Conservation (phyloP, 1,284 basidiomycete genomes). For the Pholiota adiposa region DNA sequence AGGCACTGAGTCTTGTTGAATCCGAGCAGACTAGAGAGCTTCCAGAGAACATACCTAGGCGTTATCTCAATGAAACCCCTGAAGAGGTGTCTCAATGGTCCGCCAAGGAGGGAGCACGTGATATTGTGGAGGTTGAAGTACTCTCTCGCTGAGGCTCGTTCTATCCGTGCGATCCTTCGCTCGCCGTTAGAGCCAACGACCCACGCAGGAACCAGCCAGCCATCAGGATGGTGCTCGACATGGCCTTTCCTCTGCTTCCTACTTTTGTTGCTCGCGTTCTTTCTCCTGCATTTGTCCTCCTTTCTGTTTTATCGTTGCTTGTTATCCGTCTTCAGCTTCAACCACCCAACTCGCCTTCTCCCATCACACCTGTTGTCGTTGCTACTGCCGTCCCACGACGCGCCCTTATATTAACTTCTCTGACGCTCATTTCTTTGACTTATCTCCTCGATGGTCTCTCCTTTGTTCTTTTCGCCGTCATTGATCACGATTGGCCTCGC, state of each 20-base stretch:
- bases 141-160: neutral
- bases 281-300: slow-evolving; percentile 65
- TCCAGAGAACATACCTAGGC: neutral
- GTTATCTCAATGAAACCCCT: neutral
- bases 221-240: slow-evolving; percentile 34
- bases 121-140: slow-evolving; percentile 18
- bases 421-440: slow-evolving; percentile 77
- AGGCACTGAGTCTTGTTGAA: neutral
- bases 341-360: slow-evolving; percentile 55
- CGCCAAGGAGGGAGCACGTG: slow-evolving; percentile 3
- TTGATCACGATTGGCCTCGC: slow-evolving; percentile 66
- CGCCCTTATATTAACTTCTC: slow-evolving; percentile 67
- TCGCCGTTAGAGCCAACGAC: slow-evolving; percentile 20
- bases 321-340: slow-evolving; percentile 49
- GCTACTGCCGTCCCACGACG: slow-evolving; percentile 72
- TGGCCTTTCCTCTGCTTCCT: slow-evolving; percentile 38
- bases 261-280: slow-evolving; percentile 63
- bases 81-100: neutral
- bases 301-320: slow-evolving; percentile 63
- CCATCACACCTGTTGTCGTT: slow-evolving; percentile 78
- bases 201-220: slow-evolving; percentile 21
- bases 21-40: neutral
- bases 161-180: slow-evolving; percentile 12
- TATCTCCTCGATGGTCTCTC: slow-evolving; percentile 85
- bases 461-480: slow-evolving; percentile 65